Base-by-base conservation (phyloP, 169 alveolate genomes). In the Eimeria tenella region DNA sequence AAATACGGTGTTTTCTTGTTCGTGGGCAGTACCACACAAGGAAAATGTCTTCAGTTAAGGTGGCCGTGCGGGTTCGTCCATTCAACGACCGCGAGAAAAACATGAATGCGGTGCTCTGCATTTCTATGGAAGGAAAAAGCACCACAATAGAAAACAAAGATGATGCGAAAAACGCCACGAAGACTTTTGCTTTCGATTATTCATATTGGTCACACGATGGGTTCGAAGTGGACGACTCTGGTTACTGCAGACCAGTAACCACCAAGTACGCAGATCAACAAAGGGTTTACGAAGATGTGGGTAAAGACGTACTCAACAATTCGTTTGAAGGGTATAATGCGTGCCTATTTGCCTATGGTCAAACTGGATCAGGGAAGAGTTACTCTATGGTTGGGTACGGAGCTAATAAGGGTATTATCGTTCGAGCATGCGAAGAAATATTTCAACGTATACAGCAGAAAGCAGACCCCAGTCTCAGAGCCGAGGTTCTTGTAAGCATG, bases 371-470 rank as follows among this genome's bases (percentile, higher is more conserved):
- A 25, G 99, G 99, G 15, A 98, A 98, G 96, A 96, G 98, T 70
- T 98, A 98, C 94, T 97, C 98, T 17, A 98, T 98, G 99, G 98
- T 98, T 52, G 99, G 99, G 49, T 98, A 98, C 93, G 99, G 99
- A 17, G 97, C 97, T 8, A 98, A 98, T 96, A 97, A 97, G 83
- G 99, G 99, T 71, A 98, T 98, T 49, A 98, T 98, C 21, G 99
- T 99, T n/a, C 97, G 97, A 23, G 97, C 98, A 8, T 98, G 99
- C 82, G 98, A 97, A 77, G 99, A 98, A 94, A 98, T 98, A 74
- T 98, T 98, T 95, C 93, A 95, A 50, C 94, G 99, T 68, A 98
- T 83, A 52, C 68, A 81, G 49, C 73, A 63, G 10, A 90, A 55
- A 63, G 50, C 56, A 21, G 93, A 86, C 73, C 92, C 71, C 7